Evolutionary conservation across 2,329 filamentous ascomycete genomes (phyloP), one percentile per base, ranked within the genome.

Genomic region (Nemania abortiva): DNA sequence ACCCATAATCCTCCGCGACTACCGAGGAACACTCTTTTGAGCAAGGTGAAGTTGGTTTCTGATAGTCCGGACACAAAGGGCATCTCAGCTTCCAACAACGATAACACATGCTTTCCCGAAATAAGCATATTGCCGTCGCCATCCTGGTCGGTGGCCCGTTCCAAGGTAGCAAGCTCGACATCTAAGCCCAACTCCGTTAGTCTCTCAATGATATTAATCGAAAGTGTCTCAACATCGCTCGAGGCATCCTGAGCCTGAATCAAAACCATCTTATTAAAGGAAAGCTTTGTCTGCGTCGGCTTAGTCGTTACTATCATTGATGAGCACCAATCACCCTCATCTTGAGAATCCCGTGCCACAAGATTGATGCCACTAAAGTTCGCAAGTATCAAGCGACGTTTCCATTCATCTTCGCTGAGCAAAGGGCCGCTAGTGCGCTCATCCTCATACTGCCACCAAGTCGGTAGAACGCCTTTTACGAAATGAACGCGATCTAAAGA

Each of bases 291-390:
- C n/a, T 57, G 37, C 20, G 13, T 27, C 34, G 54, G 54, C 22
- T 42, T 57, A 15, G 54, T 57, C n/a, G 54, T 42, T 6, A 57
- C 37, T 7, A 57, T 57, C 54, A 57, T 57, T 22, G 54, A 57
- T 24, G 54, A 57, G 20, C 54, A 57, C 37, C 34, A n/a, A 15
- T 15, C 54, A 27, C 13, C 42, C 31, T 29, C 54, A 42, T 57
- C n/a, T 45, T 45, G n/a, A 57, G 7, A 57, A 42, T 57, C 54
- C 18, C 54, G 42, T 45, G n/a, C n/a, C 11, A 57, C 20, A 42
- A 57, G 42, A 45, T 57, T 34, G n/a, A 57, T 27, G 10, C 54
- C 54, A 57, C 37, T 57, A 27, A 57, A 57, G n/a, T 57, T 42
- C 34, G 54, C 42, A 27, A 45, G n/a, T 13, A 27, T 27, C n/a